Percentiles rank a stretch among this genome's conserved stretches.
Evolutionary conservation across 805 yeast species (phyloP).

Genomic region (Henningerozyma blattae): DNA sequence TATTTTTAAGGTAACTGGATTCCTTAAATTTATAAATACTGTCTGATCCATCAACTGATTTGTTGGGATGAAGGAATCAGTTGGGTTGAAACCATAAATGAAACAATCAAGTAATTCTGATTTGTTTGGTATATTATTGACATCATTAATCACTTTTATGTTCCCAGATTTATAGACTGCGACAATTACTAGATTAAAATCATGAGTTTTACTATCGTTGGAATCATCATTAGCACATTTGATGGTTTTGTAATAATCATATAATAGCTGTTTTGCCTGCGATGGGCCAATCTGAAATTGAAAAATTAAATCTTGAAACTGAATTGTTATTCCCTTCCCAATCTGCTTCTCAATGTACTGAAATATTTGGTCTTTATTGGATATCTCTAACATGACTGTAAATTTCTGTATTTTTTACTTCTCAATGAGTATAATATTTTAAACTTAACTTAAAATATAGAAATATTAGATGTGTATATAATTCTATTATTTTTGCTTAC

Average conservation of each 20-base stretch:
- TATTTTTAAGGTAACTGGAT: conserved; percentile 9
- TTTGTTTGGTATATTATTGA: conserved; percentile 6
- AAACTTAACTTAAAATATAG: too few species aligned
- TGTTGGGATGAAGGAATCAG: conserved; percentile 15
- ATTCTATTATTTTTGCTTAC: too few species aligned
- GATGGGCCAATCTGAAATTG: conserved; percentile 16
- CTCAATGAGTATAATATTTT: too few species aligned
- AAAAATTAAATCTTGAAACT: conserved; percentile 19
- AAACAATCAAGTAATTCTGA: conserved; percentile 18
- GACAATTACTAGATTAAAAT: conserved; percentile 19
- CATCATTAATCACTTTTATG: conserved; percentile 14
- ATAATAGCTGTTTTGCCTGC: conserved; percentile 19
- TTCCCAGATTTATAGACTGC: conserved; percentile 11
- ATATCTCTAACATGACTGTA: too few species aligned
- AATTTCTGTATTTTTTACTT: too few species aligned
- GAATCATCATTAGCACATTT: conserved; percentile 4
- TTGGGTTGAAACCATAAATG: conserved; percentile 24
- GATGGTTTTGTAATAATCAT: conserved; percentile 15
- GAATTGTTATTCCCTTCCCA: conserved; percentile 13
- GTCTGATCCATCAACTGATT: conserved; percentile 9
- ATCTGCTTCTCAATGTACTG: too few species aligned
- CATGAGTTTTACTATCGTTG: conserved; percentile 1
- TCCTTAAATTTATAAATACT: conserved; percentile 9
- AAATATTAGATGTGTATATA: too few species aligned
- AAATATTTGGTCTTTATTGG: too few species aligned